Evolutionary conservation across 2,329 filamentous ascomycete species (phyloP).

Genomic region (Seiridium unicorne): DNA sequence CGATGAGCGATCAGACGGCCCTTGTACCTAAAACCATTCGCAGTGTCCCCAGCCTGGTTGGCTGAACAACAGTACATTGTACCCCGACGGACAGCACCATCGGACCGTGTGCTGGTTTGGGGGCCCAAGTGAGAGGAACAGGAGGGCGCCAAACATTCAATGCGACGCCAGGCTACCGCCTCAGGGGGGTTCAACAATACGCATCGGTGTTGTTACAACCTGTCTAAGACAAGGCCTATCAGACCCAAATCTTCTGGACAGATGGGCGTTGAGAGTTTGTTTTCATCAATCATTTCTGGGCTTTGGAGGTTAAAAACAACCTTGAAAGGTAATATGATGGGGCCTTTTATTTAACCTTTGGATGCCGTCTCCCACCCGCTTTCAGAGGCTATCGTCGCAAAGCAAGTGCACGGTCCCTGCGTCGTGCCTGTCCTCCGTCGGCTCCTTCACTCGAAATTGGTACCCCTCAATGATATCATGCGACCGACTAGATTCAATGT

Average conservation of each 20-base stretch:
- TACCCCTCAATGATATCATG: not conserved
- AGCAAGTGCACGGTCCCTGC: not conserved
- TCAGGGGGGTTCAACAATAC: no score
- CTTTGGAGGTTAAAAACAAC: not conserved
- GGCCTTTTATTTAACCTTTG: not conserved
- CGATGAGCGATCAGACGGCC: not conserved
- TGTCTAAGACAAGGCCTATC: not conserved
- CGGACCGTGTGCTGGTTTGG: not conserved
- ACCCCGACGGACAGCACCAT: not conserved
- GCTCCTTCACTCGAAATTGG: not conserved
- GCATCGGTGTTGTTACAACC: no score
- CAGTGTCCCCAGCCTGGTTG: not conserved
- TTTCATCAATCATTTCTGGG: not conserved
- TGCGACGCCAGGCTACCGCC: no score
- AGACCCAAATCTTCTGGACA: not conserved
- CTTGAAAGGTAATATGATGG: not conserved
- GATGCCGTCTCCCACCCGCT: not conserved
- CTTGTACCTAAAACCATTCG: not conserved
- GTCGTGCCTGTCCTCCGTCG: not conserved
- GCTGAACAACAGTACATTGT: not conserved
- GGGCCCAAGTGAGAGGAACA: no score
- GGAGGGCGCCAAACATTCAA: no score
- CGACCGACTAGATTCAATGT: no score
- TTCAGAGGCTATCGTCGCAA: not conserved
- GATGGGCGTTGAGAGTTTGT: no score